These are phyloP conservation scores for Vaucheria bursata DNA, from an alignment of 352 stramenopile species.

Conservation along the genomic window DNA sequence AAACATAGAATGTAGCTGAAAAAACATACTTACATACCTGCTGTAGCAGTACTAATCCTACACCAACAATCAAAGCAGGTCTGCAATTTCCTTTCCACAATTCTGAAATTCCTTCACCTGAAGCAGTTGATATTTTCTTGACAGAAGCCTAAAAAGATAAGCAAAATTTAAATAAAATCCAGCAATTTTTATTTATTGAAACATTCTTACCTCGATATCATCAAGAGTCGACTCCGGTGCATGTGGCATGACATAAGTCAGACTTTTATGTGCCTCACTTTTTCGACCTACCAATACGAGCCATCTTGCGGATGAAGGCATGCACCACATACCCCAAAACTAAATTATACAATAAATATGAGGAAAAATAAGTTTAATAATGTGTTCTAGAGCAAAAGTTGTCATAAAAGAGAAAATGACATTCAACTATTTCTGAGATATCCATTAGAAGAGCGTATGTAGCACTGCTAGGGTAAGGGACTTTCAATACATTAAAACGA, in stretches of 20 bases:
- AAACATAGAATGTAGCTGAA: too few species aligned
- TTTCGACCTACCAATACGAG: constrained; percentile 27
- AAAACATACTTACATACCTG: too few species aligned
- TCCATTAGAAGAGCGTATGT: too few species aligned
- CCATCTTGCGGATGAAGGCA: constrained; percentile 50
- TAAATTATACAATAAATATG: constrained; percentile 8
- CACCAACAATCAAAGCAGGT: constrained; percentile 47
- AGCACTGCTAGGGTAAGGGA: too few species aligned
- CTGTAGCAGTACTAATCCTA: constrained; percentile 56
- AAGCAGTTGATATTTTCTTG: too few species aligned
- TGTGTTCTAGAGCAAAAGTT: background rate
- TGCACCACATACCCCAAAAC: constrained; percentile 45
- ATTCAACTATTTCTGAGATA: too few species aligned
- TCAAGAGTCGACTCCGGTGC: constrained; percentile 35
- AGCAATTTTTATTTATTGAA: too few species aligned
- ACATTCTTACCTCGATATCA: constrained; percentile 49
- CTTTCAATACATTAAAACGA: too few species aligned
- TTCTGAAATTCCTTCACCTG: background rate
- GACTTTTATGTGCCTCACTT: constrained; percentile 15
- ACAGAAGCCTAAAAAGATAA: too few species aligned
- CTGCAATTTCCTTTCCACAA: constrained; percentile 24
- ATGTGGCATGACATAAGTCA: constrained; percentile 34
- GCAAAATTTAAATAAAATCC: too few species aligned
- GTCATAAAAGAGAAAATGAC: background rate
- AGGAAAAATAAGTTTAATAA: background rate